phyloP scores from a whole-genome alignment of 2,329 filamentous ascomycete genomes.

The Amphichorda felina region DNA sequence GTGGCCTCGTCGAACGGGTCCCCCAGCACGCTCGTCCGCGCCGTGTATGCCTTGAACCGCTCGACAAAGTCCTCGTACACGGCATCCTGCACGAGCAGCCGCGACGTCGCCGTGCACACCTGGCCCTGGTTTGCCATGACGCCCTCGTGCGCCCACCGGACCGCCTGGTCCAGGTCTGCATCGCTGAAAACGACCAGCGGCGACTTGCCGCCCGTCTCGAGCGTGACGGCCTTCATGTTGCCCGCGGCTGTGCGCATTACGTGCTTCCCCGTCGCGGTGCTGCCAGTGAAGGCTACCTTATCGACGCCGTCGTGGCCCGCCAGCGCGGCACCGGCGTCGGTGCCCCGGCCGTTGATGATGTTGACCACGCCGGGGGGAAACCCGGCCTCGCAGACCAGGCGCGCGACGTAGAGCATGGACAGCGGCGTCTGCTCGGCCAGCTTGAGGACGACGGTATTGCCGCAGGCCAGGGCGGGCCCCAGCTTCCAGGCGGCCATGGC shows the following conservation, averaged over 20 bases:
- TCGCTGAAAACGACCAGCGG: constrained; percentile 47
- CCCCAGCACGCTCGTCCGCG: neutral
- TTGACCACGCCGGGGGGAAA: constrained; percentile 65
- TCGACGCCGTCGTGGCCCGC: constrained; percentile 51
- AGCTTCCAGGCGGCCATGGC: constrained; percentile 45
- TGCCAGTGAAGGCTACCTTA: constrained; percentile 64
- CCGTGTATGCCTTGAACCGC: constrained; percentile 32
- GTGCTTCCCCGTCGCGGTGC: constrained; percentile 50
- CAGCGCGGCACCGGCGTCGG: constrained; percentile 51
- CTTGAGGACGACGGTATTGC: constrained; percentile 49
- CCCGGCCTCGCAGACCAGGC: constrained; percentile 54
- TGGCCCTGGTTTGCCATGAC: constrained; percentile 42
- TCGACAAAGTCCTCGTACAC: constrained; percentile 46
- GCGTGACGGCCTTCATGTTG: constrained; percentile 45
- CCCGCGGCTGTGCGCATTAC: constrained; percentile 56
- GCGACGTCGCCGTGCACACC: constrained; percentile 42
- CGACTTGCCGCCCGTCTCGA: constrained; percentile 48
- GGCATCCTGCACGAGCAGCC: constrained; percentile 42
- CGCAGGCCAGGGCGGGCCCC: constrained; percentile 49
- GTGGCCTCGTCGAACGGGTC: constrained; percentile 12
- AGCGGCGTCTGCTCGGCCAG: constrained; percentile 50
- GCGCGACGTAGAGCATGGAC: constrained; percentile 46
- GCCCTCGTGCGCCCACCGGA: constrained; percentile 30
- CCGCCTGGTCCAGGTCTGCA: constrained; percentile 48
- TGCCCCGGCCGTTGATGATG: constrained; percentile 54